Evolutionary conservation across 2,329 filamentous ascomycete species (phyloP).

Genomic region (Ascochyta pisi): DNA sequence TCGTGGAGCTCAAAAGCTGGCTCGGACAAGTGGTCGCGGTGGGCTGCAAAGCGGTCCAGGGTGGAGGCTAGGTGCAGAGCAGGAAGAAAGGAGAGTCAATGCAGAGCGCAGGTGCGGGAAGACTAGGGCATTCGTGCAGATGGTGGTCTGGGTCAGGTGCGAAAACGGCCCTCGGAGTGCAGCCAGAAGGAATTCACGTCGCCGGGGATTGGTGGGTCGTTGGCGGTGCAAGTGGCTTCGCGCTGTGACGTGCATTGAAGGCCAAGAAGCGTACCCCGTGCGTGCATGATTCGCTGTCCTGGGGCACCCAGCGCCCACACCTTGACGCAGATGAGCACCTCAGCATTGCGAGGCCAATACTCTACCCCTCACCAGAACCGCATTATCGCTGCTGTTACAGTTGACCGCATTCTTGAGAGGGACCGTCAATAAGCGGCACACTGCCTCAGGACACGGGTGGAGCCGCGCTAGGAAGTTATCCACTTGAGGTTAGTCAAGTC

Average conservation of each 20-base stretch:
- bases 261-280: constrained; percentile 16
- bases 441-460: not conserved
- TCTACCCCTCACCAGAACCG: not conserved
- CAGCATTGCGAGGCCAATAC: not conserved
- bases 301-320: constrained; percentile 4
- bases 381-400: constrained; percentile 1
- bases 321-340: not conserved
- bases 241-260: constrained; percentile 12
- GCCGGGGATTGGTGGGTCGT: constrained; percentile 14
- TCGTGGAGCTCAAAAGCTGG: constrained; percentile 44
- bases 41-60: constrained; percentile 36
- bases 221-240: constrained; percentile 11
- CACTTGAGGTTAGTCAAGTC: constrained; percentile 15
- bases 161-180: constrained; percentile 13
- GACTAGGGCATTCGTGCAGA: constrained; percentile 16
- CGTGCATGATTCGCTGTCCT: constrained; percentile 11
- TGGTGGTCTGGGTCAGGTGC: constrained; percentile 20
- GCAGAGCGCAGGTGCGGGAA: constrained; percentile 16
- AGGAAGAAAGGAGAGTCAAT: constrained; percentile 14
- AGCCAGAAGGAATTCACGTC: constrained; percentile 11
- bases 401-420: not conserved
- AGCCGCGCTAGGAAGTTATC: constrained; percentile 11
- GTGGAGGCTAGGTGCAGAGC: constrained; percentile 22
- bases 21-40: constrained; percentile 25
- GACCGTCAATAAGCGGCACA: constrained; percentile 1